Conservation (phyloP, 176 grass and related monocot genomes). For the Oryza meyeriana region DNA sequence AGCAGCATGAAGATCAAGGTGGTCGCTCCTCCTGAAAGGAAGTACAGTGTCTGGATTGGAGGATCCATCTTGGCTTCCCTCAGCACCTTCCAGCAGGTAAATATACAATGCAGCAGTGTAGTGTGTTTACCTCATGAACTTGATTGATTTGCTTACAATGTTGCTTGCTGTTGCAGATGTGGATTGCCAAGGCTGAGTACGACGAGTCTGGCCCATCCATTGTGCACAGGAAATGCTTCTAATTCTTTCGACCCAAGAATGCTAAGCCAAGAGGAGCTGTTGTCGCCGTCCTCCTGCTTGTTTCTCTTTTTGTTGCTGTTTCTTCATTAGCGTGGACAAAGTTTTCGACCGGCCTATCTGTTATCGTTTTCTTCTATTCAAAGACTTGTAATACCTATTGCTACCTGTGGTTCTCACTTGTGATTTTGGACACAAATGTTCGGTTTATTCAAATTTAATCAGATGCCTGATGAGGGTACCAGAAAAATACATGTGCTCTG, state of each 20-base stretch:
- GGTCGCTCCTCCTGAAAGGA: conserved; percentile 85
- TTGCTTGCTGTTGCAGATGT: conserved; percentile 66
- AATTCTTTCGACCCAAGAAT: conserved; percentile 39
- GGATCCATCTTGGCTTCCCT: conserved; percentile 96
- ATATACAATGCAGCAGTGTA: neutral
- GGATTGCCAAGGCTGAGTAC: conserved; percentile 95
- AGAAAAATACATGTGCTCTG: conserved; percentile 45
- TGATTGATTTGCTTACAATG: conserved; percentile 26
- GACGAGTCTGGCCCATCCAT: conserved; percentile 92
- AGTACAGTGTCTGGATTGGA: conserved; percentile 98
- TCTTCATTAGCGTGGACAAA: conserved; percentile 66
- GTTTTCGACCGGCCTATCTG: conserved; percentile 39
- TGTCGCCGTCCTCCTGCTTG: conserved; percentile 36
- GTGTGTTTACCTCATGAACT: conserved; percentile 1
- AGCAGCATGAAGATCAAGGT: conserved; percentile 99
- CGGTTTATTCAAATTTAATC: conserved; percentile 56
- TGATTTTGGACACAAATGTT: conserved; percentile 61
- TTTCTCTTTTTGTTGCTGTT: conserved; percentile 40
- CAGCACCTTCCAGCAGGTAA: conserved; percentile 96
- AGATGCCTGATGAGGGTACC: conserved; percentile 52
- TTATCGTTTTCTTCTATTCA: conserved; percentile 42
- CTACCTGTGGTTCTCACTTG: conserved; percentile 51
- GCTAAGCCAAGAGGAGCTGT: conserved; percentile 52
- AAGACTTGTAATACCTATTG: conserved; percentile 57
- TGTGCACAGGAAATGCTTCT: conserved; percentile 98